A percentile compares a stretch with the other conserved stretches of the same genome.
Evolutionary conservation across 2,329 filamentous ascomycete species (phyloP).

Genomic region (Phaeosphaeriaceae sp.): DNA sequence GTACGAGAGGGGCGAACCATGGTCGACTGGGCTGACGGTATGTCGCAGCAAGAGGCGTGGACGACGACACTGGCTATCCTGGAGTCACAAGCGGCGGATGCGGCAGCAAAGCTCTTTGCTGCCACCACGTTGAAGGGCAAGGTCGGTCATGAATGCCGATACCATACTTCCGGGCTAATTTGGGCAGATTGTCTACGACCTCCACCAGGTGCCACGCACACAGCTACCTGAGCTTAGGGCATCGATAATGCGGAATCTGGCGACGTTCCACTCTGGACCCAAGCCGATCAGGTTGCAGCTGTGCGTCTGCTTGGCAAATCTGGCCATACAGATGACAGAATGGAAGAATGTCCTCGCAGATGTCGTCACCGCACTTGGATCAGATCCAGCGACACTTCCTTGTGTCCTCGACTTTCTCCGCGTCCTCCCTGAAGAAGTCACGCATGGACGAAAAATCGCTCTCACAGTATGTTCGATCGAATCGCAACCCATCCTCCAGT

Average conservation of each 20-base stretch:
- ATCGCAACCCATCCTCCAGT: slow-evolving; percentile 44
- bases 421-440: slow-evolving; percentile 97
- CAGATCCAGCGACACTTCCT: slow-evolving; percentile 77
- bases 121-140: slow-evolving; percentile 98
- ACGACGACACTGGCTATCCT: slow-evolving; percentile 84
- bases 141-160: slow-evolving; percentile 60
- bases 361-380: slow-evolving; percentile 79
- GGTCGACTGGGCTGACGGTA: slow-evolving; percentile 31
- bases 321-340: slow-evolving; percentile 93
- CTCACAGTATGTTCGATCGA: slow-evolving; percentile 88
- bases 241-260: slow-evolving; percentile 82
- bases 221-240: slow-evolving; percentile 80
- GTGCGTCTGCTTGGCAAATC: slow-evolving; percentile 90
- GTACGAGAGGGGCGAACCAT: slow-evolving; percentile 46
- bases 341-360: slow-evolving; percentile 93
- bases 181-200: slow-evolving; percentile 89
- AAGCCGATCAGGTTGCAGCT: slow-evolving; percentile 83
- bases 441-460: slow-evolving; percentile 98
- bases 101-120: slow-evolving; percentile 91
- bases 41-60: slow-evolving; percentile 82
- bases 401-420: slow-evolving; percentile 95
- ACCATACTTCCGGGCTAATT: slow-evolving; percentile 23
- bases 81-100: slow-evolving; percentile 75
- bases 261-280: slow-evolving; percentile 80
- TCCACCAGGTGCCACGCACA: slow-evolving; percentile 81